Conservation (phyloP, 1,139 yeast genomes). For the Scheffersomyces segobiensis region DNA sequence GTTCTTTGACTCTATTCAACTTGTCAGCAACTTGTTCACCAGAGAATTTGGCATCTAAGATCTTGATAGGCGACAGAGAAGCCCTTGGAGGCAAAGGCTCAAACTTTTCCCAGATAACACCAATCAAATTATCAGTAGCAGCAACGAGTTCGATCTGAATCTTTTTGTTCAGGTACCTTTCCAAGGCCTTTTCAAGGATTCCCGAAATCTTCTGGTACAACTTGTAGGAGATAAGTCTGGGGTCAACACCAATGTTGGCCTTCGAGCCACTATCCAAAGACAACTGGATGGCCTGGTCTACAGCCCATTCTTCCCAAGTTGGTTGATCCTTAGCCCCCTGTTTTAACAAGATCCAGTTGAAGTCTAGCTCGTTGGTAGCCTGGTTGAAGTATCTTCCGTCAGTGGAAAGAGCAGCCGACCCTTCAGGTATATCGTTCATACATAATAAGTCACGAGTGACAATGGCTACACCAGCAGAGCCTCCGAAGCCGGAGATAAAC, state of each 20-base stretch:
- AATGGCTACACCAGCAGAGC: conserved; percentile 93
- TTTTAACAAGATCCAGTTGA: conserved; percentile 81
- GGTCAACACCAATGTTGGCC: conserved; percentile 50
- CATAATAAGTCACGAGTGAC: conserved; percentile 70
- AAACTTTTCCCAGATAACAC: conserved; percentile 66
- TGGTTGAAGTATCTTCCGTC: conserved; percentile 95
- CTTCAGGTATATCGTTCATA: conserved; percentile 58
- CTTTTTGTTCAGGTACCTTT: conserved; percentile 19
- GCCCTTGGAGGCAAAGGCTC: conserved; percentile 51
- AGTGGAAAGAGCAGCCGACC: conserved; percentile 80
- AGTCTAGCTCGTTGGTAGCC: conserved; percentile 84
- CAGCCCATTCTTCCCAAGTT: conserved; percentile 89
- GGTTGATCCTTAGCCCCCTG: conserved; percentile 75
- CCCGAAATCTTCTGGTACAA: conserved; percentile 27
- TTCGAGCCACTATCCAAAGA: conserved; percentile 45
- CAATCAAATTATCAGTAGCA: conserved; percentile 69
- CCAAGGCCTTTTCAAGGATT: conserved; percentile 21
- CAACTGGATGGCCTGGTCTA: conserved; percentile 58
- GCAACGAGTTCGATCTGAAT: conserved; percentile 63
- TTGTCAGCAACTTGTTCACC: conserved; percentile 52
- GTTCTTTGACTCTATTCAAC: conserved; percentile 44
- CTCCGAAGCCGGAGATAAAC: conserved; percentile 87
- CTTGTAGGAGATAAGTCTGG: conserved; percentile 63
- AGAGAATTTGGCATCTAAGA: conserved; percentile 44
- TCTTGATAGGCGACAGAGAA: conserved; percentile 39